phyloP scores from a whole-genome alignment of 768 basidiomycete species.

The Gelatoporia subvermispora region DNA sequence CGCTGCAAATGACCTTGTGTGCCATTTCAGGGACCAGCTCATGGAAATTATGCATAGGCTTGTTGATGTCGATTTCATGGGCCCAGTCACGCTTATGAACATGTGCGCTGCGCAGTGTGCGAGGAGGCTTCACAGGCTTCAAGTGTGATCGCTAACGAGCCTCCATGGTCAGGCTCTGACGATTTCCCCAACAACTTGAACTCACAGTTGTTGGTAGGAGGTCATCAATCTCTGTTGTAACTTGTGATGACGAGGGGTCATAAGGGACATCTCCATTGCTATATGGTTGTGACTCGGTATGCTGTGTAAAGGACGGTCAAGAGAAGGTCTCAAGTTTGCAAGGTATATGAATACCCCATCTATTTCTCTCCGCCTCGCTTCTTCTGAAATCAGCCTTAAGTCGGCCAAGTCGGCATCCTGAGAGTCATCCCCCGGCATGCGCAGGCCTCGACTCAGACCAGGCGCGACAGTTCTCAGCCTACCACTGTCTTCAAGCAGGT shows the following conservation, averaged over 20 bases:
- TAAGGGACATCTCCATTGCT: constrained; percentile 15
- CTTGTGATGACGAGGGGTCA: constrained; percentile 7
- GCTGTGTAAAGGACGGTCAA: neutral
- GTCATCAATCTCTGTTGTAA: constrained; percentile 61
- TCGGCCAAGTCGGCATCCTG: constrained; percentile 40
- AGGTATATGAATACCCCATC: constrained; percentile 7
- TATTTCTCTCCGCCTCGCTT: constrained; percentile 2
- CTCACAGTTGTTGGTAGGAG: constrained; percentile 46
- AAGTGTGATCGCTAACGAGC: constrained; percentile 49
- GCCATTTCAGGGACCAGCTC: constrained; percentile 97
- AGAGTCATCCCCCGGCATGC: constrained; percentile 54
- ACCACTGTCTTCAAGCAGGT: constrained; percentile 33
- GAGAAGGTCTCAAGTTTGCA: neutral
- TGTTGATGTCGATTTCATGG: constrained; percentile 91
- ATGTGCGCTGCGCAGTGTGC: constrained; percentile 38
- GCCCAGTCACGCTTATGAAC: constrained; percentile 93
- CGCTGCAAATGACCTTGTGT: constrained; percentile 57
- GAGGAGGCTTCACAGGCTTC: constrained; percentile 42
- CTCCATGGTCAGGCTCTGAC: neutral
- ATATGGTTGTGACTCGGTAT: neutral
- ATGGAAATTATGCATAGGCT: constrained; percentile 81
- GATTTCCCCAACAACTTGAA: neutral
- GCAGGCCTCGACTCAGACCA: constrained; percentile 76
- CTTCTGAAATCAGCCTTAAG: constrained; percentile 18
- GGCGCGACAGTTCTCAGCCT: constrained; percentile 70